Evolutionary conservation across 169 alveolate species (phyloP).

Genomic region (Cytauxzoon felis): DNA sequence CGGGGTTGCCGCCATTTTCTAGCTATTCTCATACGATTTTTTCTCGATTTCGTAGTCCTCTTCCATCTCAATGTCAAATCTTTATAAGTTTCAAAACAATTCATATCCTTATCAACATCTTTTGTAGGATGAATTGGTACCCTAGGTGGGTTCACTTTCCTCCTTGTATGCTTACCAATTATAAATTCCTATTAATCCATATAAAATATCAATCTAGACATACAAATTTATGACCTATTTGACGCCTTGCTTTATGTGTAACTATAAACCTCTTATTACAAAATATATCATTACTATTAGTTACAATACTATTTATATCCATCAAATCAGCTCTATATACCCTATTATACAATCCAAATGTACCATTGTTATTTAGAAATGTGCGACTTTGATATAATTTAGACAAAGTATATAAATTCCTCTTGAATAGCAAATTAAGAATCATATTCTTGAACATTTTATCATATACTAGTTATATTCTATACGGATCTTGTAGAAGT

Average conservation of each 20-base stretch:
- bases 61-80: slow-evolving; percentile 75
- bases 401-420: too few species aligned
- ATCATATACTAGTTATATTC: too few species aligned
- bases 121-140: slow-evolving; percentile 79
- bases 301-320: too few species aligned
- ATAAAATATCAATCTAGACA: background rate
- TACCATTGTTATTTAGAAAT: too few species aligned
- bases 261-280: slow-evolving; percentile 24
- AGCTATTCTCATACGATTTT: slow-evolving; percentile 69
- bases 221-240: slow-evolving; percentile 55
- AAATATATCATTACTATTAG: background rate
- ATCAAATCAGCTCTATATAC: too few species aligned
- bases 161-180: slow-evolving; percentile 76
- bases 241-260: slow-evolving; percentile 53
- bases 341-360: too few species aligned
- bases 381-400: too few species aligned
- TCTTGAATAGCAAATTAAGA: too few species aligned
- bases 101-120: slow-evolving; percentile 71
- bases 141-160: slow-evolving; percentile 76
- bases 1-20: slow-evolving; percentile 76
- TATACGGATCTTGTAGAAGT: too few species aligned
- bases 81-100: slow-evolving; percentile 71
- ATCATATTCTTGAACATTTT: too few species aligned
- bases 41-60: slow-evolving; percentile 64
- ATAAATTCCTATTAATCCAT: slow-evolving; percentile 67